Evolutionary conservation across 139 green algal species (phyloP).

Genomic region (Bryopsis sp.): DNA sequence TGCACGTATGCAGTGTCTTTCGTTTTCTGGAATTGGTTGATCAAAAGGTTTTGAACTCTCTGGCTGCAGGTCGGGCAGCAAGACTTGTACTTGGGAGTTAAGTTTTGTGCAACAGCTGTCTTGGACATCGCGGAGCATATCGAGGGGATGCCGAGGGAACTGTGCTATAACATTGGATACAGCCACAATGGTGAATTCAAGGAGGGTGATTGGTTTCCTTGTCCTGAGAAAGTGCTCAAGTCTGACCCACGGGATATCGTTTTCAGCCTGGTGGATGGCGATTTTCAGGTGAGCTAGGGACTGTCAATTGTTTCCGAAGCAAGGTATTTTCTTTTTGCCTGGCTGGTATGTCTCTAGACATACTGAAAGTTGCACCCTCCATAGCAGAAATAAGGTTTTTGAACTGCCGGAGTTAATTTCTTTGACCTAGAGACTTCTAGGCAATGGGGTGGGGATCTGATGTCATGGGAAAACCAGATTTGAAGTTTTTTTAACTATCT

Average conservation of each 20-base stretch:
- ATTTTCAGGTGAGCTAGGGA: slow-evolving; percentile 57
- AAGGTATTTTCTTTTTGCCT: too few species aligned
- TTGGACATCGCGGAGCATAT: slow-evolving; percentile 60
- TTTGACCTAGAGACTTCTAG: too few species aligned
- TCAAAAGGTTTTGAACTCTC: neutral
- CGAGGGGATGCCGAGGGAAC: slow-evolving; percentile 12
- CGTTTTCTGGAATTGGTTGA: neutral
- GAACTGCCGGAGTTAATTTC: too few species aligned
- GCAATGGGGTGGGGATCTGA: too few species aligned
- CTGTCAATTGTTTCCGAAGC: neutral
- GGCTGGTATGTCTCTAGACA: too few species aligned
- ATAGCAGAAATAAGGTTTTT: too few species aligned
- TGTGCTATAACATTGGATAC: slow-evolving; percentile 10
- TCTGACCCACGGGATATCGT: slow-evolving; percentile 48
- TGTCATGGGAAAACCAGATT: neutral
- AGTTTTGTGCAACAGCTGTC: slow-evolving; percentile 59
- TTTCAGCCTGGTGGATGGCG: slow-evolving; percentile 63
- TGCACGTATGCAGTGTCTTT: too few species aligned
- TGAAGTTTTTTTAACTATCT: neutral
- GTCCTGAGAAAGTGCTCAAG: neutral
- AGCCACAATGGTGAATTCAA: slow-evolving; percentile 1
- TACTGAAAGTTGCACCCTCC: too few species aligned
- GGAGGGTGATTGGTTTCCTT: slow-evolving; percentile 8
- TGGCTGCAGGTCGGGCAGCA: slow-evolving; percentile 60
- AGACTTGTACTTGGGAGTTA: slow-evolving; percentile 66